Conservation (phyloP, 768 basidiomycete species). For the Panaeolus cyanescens region DNA sequence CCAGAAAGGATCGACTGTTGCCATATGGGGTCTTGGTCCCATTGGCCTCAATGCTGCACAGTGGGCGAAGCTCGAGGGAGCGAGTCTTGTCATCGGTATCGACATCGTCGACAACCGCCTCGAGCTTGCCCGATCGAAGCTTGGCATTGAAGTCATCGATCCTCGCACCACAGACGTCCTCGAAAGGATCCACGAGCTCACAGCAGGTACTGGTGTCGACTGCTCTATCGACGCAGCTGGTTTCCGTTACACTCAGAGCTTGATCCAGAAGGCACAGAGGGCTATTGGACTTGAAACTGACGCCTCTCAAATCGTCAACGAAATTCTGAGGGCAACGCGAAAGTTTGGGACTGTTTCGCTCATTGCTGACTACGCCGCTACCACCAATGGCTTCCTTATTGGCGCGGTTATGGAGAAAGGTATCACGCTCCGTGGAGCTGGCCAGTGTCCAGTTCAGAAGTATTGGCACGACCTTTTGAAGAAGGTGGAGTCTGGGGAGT, state of each 20-base stretch:
- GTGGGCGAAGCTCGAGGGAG: conserved; percentile 70
- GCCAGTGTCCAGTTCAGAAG: conserved; percentile 73
- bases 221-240: conserved; percentile 42
- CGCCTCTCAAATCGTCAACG: conserved; percentile 60
- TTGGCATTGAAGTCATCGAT: conserved; percentile 58
- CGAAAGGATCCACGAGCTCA: conserved; percentile 57
- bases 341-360: conserved; percentile 65
- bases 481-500: conserved; percentile 62
- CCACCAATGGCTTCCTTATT: conserved; percentile 68
- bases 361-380: conserved; percentile 70
- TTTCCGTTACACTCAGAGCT: conserved; percentile 71
- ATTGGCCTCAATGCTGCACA: conserved; percentile 63
- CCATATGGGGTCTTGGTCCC: conserved; percentile 72
- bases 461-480: conserved; percentile 75
- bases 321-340: conserved; percentile 46
- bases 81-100: conserved; percentile 69
- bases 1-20: conserved; percentile 69
- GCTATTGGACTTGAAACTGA: conserved; percentile 77
- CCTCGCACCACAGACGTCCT: conserved; percentile 49
- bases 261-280: conserved; percentile 69
- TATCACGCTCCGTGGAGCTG: conserved; percentile 68
- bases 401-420: conserved; percentile 83
- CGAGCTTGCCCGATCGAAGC: conserved; percentile 47
- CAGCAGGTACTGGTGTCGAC: conserved; percentile 62
- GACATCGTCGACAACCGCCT: conserved; percentile 54